Percentiles rank a stretch among this genome's conserved stretches.
Evolutionary conservation across 23 red algal genomes (phyloP).

Genomic region (Pyropia haitanensis): DNA sequence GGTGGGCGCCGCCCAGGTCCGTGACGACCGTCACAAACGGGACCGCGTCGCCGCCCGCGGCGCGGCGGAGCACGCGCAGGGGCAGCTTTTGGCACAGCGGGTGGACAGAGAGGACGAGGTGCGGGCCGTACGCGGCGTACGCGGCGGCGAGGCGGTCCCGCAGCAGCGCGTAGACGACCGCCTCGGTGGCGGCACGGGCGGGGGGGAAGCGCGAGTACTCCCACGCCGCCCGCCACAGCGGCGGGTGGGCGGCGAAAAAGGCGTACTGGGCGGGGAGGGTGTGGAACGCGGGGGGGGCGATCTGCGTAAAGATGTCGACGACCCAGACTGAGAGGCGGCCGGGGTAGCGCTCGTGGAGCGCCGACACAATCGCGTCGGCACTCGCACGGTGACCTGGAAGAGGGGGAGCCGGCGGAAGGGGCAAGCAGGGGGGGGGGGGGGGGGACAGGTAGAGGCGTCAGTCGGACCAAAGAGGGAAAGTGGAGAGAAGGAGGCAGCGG

Average conservation of each 20-base stretch:
- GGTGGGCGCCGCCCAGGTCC: slow-evolving; percentile 65
- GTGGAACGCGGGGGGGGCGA: slow-evolving; percentile 42
- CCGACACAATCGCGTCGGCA: slow-evolving; percentile 40
- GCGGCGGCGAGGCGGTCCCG: slow-evolving; percentile 22
- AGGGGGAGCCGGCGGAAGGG: too few species aligned
- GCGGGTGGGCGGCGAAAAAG: slow-evolving; percentile 58
- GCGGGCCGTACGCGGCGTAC: slow-evolving; percentile 12
- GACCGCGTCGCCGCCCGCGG: slow-evolving; percentile 8
- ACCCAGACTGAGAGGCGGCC: slow-evolving; percentile 21
- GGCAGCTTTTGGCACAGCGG: slow-evolving; percentile 66
- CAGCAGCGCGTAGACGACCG: slow-evolving; percentile 40
- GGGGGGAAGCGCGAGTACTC: slow-evolving; percentile 54
- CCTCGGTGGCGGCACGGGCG: slow-evolving; percentile 44
- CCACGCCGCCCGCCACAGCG: slow-evolving; percentile 65
- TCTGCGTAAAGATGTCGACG: slow-evolving; percentile 63
- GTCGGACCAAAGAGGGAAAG: too few species aligned
- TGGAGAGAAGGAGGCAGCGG: too few species aligned
- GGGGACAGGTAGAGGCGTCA: too few species aligned
- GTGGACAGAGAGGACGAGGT: slow-evolving; percentile 69
- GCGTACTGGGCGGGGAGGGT: slow-evolving; percentile 51
- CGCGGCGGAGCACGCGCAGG: slow-evolving; percentile 36
- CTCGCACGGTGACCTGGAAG: slow-evolving; percentile 46
- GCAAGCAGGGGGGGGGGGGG: too few species aligned
- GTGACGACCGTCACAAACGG: slow-evolving; percentile 75
- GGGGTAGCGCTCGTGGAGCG: slow-evolving; percentile 63